A percentile compares a stretch with the other conserved stretches of the same genome.
phyloP scores from a whole-genome alignment of 768 basidiomycete genomes.

The Lactarius indigo region DNA sequence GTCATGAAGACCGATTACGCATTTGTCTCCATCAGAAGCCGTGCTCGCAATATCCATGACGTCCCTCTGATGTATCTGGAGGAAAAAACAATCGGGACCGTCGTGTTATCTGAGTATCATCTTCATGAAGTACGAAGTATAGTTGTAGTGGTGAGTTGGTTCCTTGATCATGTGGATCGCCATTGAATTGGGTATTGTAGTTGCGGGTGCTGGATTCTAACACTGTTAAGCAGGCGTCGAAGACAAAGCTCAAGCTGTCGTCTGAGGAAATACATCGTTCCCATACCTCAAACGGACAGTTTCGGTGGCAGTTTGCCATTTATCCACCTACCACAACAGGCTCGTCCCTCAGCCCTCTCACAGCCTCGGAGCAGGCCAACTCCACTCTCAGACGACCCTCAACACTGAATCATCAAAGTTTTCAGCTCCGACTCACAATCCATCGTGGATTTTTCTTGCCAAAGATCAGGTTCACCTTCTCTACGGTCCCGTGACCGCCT shows the following conservation, averaged over 20 bases:
- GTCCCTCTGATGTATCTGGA: slow-evolving; percentile 8
- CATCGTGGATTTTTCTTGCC: neutral
- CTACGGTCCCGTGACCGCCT: neutral
- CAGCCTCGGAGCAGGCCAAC: too few species aligned
- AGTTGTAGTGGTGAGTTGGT: slow-evolving; percentile 15
- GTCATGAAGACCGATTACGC: slow-evolving; percentile 9
- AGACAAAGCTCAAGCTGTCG: neutral
- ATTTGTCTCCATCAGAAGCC: slow-evolving; percentile 7
- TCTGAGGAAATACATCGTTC: slow-evolving; percentile 4
- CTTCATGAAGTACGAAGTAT: slow-evolving; percentile 8
- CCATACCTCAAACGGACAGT: neutral
- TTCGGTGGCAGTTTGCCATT: slow-evolving; percentile 15
- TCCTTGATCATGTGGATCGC: too few species aligned
- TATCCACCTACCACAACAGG: neutral
- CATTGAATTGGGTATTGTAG: neutral
- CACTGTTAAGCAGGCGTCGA: neutral
- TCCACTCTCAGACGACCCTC: neutral
- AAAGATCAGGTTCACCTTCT: slow-evolving; percentile 13
- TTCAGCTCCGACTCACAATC: slow-evolving; percentile 13
- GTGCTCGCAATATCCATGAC: neutral
- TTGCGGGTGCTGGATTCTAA: slow-evolving; percentile 2
- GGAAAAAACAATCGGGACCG: slow-evolving; percentile 12
- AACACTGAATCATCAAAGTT: neutral
- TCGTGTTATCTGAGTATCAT: slow-evolving; percentile 3
- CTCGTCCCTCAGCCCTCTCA: neutral